Evolutionary conservation across 2,329 filamentous ascomycete species (phyloP), one percentile per base, ranked within the genome.

Genomic region (Colletotrichum sp.): DNA sequence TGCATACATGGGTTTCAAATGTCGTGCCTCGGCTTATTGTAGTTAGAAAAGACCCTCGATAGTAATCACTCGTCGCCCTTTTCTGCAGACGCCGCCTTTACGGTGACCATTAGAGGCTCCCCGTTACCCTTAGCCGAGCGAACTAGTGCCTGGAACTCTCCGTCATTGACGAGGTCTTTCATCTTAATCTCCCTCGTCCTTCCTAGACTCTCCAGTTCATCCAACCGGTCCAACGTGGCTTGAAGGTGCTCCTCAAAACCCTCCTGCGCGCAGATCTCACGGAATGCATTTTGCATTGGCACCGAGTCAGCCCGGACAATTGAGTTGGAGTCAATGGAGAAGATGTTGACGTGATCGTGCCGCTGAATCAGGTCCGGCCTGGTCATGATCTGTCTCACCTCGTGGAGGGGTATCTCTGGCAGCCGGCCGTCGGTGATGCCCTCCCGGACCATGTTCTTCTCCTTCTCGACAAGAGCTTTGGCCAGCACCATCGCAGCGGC

Each of bases 401-500:
- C 90, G 82, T 98, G 95, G 71, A 98, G 92, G 1, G 95, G 92
- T 77, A 78, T 69, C 28, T 75, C 72, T 13, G 63, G 65, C 10
- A 59, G 55, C 55, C 55, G 22, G 55, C 55, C 55, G 52, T 78
- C 75, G 52, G 71, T 77, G 30, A 70, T 66, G 10, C 36, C 39
- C 7, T 69, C 72, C 8, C 55, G 24, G 12, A 59, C 13, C 77
- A 90, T 91, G 6, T 91, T 88, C n/a, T 92, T 87, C 82, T 96
- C 95, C 79, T 92, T 91, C 76, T 98, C 94, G 18, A 99, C 95
- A 8, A 99, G 92, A 2, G 96, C 96, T 79, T 94, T 94, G n/a
- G 96, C 97, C 5, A 99, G 90, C 26, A 98, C 94, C 94, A 99
- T 98, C 48, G 97, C 96, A 13, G 95, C 96, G 13, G 96, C 95